phyloP scores from a whole-genome alignment of 345 rosid species.

The Aquilaria malaccensis region DNA sequence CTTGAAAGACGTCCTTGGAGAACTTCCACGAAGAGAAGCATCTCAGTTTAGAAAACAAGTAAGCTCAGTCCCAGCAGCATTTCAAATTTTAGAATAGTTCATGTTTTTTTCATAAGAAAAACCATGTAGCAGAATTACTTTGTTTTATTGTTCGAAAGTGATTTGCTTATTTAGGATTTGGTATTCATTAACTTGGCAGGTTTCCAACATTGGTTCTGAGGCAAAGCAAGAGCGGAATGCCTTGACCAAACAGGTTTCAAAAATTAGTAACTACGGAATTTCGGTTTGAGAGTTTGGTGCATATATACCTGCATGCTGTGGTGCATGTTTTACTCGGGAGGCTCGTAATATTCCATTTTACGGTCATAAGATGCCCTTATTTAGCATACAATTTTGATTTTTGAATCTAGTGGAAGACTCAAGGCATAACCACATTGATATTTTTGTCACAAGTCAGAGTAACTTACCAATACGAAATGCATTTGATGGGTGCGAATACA shows the following conservation, averaged over 20 bases:
- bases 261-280: slow-evolving; percentile 86
- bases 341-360: no score
- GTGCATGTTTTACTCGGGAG: background rate
- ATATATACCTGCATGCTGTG: background rate
- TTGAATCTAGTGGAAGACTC: no score
- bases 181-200: slow-evolving; percentile 35
- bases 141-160: background rate
- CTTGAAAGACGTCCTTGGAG: slow-evolving; percentile 61
- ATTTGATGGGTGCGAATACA: no score
- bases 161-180: slow-evolving; percentile 1
- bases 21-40: slow-evolving; percentile 80
- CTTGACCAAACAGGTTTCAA: slow-evolving; percentile 69
- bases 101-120: background rate
- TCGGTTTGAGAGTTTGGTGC: slow-evolving; percentile 42
- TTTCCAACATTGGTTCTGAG: slow-evolving; percentile 58
- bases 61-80: slow-evolving; percentile 10
- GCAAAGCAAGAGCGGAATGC: slow-evolving; percentile 61
- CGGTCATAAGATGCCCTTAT: no score
- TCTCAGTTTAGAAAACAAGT: slow-evolving; percentile 72
- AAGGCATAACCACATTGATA: no score
- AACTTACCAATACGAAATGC: no score
- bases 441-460: no score
- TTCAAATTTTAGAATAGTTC: background rate
- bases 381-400: no score
- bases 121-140: background rate